Base-by-base conservation (phyloP, 306 rosid genomes). In the Amphicarpaea edgeworthii region DNA sequence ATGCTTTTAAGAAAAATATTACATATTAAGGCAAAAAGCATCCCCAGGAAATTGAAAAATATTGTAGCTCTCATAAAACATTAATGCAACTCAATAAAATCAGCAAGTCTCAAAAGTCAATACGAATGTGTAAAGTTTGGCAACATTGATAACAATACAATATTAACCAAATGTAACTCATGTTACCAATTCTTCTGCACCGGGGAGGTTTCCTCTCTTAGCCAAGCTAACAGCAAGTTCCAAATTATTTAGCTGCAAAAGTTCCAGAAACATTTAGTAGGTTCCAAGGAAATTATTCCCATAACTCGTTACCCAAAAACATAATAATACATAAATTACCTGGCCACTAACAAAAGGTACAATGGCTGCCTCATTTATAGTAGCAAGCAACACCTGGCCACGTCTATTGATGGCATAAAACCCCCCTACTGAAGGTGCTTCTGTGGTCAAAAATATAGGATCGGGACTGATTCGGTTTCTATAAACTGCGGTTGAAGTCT, bases 391-490 rank as follows among this genome's bases (percentile, higher is more conserved):
- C 83, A 89, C 94, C 74, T 89, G 71, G 83, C 91, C 92, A 43
- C 92, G 88, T 77, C 92, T 81, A 76, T 88, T 88, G 60, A 88
- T 26, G 47, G 89, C 92, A 83, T 79, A 87, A 78, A 87, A 87
- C 0, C 94, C 91, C 40, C 94, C 94, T 10, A 63, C 73, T 3
- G 86, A 79, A 17, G 94, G 78, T 77, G 94, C 94, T 74, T 89
- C 94, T 7, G 88, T 1, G 23, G 94, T 89, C 80, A 89, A 78
- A 85, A 89, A 89, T 84, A 89, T 87, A 38, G 94, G 94, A 83
- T 89, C 94, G 30, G 94, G 88, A 85, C 90, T 87, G 59, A 89
- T 89, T 70, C 91, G 81, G 61, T 87, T 89, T 68, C 94, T 89
- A 75, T 89, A 89, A 77, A 89, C 84, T 9, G 94, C 94, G 8